Evolutionary conservation across 495 filamentous ascomycete species (phyloP).

Genomic region (Aspergillus coremiiformis): DNA sequence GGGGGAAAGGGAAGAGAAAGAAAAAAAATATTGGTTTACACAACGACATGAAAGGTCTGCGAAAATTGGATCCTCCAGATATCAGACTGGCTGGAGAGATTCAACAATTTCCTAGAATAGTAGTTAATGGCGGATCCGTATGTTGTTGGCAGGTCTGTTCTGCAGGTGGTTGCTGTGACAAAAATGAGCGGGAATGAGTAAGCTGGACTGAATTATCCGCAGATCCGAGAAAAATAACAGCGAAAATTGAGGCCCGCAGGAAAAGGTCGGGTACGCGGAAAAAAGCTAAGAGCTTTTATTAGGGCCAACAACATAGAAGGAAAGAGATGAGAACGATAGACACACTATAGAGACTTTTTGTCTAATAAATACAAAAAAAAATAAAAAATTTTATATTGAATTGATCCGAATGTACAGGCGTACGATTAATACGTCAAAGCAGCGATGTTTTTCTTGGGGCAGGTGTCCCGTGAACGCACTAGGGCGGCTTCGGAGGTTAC

Average conservation of each 20-base stretch:
- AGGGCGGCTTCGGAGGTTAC: conserved; percentile 44
- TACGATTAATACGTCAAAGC: neutral
- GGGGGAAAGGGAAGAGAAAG: neutral
- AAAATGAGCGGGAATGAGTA: conserved; percentile 31
- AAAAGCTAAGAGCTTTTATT: conserved; percentile 3
- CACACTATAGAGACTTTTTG: neutral
- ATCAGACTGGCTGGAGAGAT: neutral
- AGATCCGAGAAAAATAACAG: conserved; percentile 35
- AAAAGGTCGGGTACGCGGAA: conserved; percentile 2
- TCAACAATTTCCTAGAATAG: neutral
- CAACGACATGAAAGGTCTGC: neutral
- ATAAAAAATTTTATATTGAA: conserved; percentile 3
- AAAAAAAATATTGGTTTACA: neutral
- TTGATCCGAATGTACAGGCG: neutral
- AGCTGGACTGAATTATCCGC: conserved; percentile 24
- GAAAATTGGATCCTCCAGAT: neutral
- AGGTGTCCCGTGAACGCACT: conserved; percentile 27
- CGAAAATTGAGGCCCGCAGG: conserved; percentile 30
- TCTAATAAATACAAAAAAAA: neutral
- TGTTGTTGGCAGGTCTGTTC: conserved; percentile 3
- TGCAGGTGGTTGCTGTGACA: conserved; percentile 26
- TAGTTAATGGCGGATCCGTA: neutral
- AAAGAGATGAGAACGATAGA: neutral
- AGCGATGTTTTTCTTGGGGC: conserved; percentile 9
- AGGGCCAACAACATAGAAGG: neutral